Percentiles rank a stretch among this genome's conserved stretches.
These are phyloP conservation scores for Mollisia scopiformis DNA, from an alignment of 2,329 filamentous ascomycete species.

Conservation along the genomic window DNA sequence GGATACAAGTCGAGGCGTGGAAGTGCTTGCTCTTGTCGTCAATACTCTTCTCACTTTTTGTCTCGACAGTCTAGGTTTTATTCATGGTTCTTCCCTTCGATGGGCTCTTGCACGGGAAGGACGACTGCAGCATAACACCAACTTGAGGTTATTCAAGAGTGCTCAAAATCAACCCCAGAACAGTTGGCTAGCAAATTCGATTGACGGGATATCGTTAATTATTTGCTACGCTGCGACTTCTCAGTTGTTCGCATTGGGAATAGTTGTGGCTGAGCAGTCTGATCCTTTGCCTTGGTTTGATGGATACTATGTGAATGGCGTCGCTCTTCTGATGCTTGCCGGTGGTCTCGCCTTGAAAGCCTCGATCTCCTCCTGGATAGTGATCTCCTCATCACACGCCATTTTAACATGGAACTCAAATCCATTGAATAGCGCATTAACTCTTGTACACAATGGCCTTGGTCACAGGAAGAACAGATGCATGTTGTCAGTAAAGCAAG, in stretches of 20 bases:
- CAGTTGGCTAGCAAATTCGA: neutral
- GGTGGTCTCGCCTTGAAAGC: neutral
- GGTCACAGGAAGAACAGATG: neutral
- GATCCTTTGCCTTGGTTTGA: too few species aligned
- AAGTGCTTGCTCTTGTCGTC: neutral
- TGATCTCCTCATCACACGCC: neutral
- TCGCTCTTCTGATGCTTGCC: neutral
- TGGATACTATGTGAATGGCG: neutral
- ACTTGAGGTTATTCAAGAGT: neutral
- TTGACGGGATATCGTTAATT: neutral
- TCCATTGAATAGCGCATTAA: neutral
- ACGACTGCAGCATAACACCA: neutral
- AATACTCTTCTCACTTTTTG: neutral
- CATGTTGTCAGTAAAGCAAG: neutral
- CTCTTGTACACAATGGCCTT: neutral
- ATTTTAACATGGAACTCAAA: constrained; percentile 1
- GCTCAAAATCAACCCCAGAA: neutral
- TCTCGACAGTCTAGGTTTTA: neutral
- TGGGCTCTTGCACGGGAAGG: neutral
- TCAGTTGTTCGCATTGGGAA: neutral
- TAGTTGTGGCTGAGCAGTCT: neutral
- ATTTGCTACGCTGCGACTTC: neutral
- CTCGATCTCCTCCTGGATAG: neutral
- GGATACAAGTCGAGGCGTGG: neutral
- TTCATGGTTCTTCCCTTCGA: neutral